A percentile compares a stretch with the other conserved stretches of the same genome.
Evolutionary conservation across 345 rosid species (phyloP).

Genomic region (Syzygium jambos): DNA sequence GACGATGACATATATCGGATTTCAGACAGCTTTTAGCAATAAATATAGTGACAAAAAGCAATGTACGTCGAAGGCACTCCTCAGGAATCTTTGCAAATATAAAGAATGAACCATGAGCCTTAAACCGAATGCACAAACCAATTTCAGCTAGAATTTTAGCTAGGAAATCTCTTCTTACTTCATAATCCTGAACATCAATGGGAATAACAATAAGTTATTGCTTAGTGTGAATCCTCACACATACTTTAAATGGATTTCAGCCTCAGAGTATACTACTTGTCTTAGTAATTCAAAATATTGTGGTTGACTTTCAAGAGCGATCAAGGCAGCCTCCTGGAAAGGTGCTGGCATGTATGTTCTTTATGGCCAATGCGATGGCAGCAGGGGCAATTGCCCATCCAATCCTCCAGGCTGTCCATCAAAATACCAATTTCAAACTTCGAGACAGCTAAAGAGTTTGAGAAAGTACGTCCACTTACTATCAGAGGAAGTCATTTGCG

Average conservation of each 20-base stretch:
- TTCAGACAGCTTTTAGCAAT: background rate
- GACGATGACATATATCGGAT: background rate
- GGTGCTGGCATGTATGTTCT: conserved; percentile 55
- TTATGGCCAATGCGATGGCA: conserved; percentile 31
- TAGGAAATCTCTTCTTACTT: conserved; percentile 36
- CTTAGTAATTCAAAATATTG: conserved; percentile 34
- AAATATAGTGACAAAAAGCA: background rate
- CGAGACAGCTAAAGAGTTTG: background rate
- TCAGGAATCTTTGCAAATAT: conserved; percentile 41
- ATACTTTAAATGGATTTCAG: background rate
- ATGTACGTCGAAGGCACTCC: conserved; percentile 32
- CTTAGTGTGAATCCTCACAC: background rate
- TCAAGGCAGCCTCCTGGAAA: conserved; percentile 51
- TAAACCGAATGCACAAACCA: conserved; percentile 38
- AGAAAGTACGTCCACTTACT: background rate
- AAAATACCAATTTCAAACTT: background rate
- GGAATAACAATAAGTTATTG: background rate
- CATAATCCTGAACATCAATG: conserved; percentile 27
- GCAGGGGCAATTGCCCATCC: conserved; percentile 68
- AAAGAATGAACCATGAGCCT: conserved; percentile 49
- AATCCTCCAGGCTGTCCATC: conserved; percentile 44
- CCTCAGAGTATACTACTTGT: background rate
- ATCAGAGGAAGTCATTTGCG: background rate
- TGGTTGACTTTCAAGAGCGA: conserved; percentile 28
- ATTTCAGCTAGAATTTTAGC: conserved; percentile 19